Conservation (phyloP, 2,329 filamentous ascomycete species). For the Diaporthe sp. region DNA sequence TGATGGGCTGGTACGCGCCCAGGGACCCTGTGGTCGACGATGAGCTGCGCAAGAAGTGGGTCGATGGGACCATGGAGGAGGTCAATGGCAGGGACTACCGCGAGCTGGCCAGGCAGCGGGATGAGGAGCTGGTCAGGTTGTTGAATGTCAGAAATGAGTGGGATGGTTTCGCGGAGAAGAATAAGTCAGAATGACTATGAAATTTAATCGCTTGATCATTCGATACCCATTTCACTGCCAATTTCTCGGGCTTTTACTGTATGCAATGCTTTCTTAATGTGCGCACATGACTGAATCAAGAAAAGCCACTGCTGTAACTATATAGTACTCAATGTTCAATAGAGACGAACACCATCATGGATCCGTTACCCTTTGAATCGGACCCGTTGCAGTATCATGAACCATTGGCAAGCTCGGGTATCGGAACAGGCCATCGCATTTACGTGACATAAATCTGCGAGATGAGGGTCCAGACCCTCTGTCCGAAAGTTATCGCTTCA, state of each 20-base stretch:
- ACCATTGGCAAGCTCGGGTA: too few relatives aligned
- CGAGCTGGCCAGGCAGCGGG: conserved; percentile 36
- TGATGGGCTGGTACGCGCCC: conserved; percentile 39
- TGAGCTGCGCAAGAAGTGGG: conserved; percentile 36
- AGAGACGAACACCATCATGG: too few relatives aligned
- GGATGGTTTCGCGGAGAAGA: conserved; percentile 33
- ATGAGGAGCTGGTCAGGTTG: conserved; percentile 37
- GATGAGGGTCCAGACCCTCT: not conserved
- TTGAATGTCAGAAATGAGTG: conserved; percentile 37
- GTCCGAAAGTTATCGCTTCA: not conserved
- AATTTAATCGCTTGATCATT: not conserved
- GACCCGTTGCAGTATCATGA: too few relatives aligned
- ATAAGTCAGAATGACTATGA: not conserved
- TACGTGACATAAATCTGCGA: not conserved
- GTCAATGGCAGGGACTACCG: conserved; percentile 32
- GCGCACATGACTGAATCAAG: too few relatives aligned
- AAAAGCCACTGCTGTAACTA: too few relatives aligned
- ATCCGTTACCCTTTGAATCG: too few relatives aligned
- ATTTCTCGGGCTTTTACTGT: not conserved
- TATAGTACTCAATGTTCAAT: too few relatives aligned
- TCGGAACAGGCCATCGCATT: too few relatives aligned
- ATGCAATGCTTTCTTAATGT: too few relatives aligned
- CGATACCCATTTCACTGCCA: not conserved
- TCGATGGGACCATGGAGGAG: conserved; percentile 34
- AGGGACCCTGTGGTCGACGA: conserved; percentile 38